Base-by-base conservation (phyloP, 2,329 filamentous ascomycete species). In the Akanthomyces dipterigenus region DNA sequence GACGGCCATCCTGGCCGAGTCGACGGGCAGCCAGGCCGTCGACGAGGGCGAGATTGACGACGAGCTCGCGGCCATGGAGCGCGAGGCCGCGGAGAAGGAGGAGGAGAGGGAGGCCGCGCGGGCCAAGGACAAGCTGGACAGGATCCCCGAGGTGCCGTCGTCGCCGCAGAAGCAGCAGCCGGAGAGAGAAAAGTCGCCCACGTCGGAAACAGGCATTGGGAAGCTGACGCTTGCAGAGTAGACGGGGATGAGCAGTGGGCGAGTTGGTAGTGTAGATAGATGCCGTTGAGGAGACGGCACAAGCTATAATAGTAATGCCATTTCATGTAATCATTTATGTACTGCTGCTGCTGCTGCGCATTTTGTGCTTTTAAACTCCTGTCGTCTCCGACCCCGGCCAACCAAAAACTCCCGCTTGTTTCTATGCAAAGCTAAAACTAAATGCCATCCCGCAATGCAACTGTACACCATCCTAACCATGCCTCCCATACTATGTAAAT, bases 1-100 rank as follows among this genome's bases (percentile, higher is more conserved):
- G 24, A 85, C 86, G 31, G 84, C 82, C 60, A 87, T 93, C 45
- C 82, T 98, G 64, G 86, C 87, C 57, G 91, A 95, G 66, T 67
- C 70, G 6, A 80, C 76, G 14, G 77, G 75, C 31, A 34, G 31
- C 16, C 70, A 68, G 45, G 73, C 72, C 1, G 79, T 96, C 36
- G 91, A 96, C 71, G 93, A 96, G 70, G 81, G 70, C 22, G 93
- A 96, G 72, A 85, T 98, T 60, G 92, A 97, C 67, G 89, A 93
- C 63, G 93, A 97, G 76, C 81, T 98, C 51, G 88, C 89, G 66
- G 87, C 81, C 3, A 77, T 99, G 76, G 87, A 93, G 74, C 77
- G 71, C 38, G 80, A 84, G 65, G 82, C 85, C 67, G 75, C 26
- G 65, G 77, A 78, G 69, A 82, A 83, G 69, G 80, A 84, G 62